phyloP scores from a whole-genome alignment of 1,284 basidiomycete genomes.

The Pascua sp. region DNA sequence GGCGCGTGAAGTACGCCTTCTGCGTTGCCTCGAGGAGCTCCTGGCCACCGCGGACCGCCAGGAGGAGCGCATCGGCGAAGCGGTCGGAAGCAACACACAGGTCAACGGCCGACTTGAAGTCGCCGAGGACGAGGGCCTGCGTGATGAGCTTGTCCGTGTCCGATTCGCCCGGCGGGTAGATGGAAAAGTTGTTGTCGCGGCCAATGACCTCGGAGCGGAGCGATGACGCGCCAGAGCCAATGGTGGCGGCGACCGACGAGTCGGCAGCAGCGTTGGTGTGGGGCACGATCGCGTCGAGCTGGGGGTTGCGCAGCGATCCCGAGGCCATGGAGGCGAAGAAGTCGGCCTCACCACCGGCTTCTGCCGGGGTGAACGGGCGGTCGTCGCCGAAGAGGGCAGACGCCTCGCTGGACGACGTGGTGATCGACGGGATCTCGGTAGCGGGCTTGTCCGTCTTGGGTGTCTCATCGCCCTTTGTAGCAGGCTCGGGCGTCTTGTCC shows the following conservation, averaged over 20 bases:
- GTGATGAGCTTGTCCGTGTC: slow-evolving; percentile 87
- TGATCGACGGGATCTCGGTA: not conserved
- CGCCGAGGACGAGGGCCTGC: slow-evolving; percentile 87
- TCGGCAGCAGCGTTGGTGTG: slow-evolving; percentile 74
- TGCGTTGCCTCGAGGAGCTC: slow-evolving; percentile 88
- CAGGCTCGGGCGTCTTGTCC: slow-evolving; percentile 40
- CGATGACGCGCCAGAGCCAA: slow-evolving; percentile 81
- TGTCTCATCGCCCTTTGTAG: slow-evolving; percentile 54
- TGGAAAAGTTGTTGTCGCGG: slow-evolving; percentile 72
- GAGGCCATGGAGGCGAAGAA: slow-evolving; percentile 78
- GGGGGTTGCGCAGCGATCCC: slow-evolving; percentile 56
- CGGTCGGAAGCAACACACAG: slow-evolving; percentile 85
- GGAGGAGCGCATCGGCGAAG: slow-evolving; percentile 89
- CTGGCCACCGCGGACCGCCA: slow-evolving; percentile 85
- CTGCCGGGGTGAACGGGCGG: slow-evolving; percentile 45
- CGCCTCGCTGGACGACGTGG: slow-evolving; percentile 1
- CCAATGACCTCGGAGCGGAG: slow-evolving; percentile 65
- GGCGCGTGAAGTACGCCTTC: slow-evolving; percentile 86
- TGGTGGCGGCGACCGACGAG: slow-evolving; percentile 84
- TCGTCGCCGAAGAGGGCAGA: slow-evolving; percentile 59
- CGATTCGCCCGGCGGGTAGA: slow-evolving; percentile 83
- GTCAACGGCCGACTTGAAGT: slow-evolving; percentile 88
- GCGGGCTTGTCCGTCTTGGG: slow-evolving; percentile 69
- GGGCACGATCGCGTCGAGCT: slow-evolving; percentile 64
- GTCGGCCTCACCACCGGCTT: slow-evolving; percentile 63